phyloP scores from a whole-genome alignment of 345 rosid species.

The Geranium rotundifolium region DNA sequence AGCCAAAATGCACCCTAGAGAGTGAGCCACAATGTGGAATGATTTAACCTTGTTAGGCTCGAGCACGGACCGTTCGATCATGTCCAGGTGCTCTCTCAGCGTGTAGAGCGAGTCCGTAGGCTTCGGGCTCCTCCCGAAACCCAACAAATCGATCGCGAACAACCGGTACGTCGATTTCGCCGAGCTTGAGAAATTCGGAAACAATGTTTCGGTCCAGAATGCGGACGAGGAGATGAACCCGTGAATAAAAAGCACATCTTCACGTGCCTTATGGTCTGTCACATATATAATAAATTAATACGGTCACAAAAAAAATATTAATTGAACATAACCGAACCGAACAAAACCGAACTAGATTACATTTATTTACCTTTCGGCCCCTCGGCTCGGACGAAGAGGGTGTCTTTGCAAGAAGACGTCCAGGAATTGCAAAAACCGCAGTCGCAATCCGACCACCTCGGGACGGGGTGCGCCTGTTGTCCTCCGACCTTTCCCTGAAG shows the following conservation, averaged over 20 bases:
- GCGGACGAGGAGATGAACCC: constrained; percentile 98
- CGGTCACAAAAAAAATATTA: not conserved
- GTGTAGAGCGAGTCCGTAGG: constrained; percentile 89
- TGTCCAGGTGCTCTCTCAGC: constrained; percentile 74
- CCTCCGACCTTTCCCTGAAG: constrained; percentile 47
- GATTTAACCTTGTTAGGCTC: constrained; percentile 56
- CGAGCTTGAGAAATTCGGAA: constrained; percentile 69
- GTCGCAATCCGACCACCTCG: constrained; percentile 95
- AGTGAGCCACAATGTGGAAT: constrained; percentile 95
- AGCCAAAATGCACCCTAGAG: constrained; percentile 94
- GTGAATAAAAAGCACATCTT: constrained; percentile 83
- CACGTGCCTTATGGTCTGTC: constrained; percentile 39
- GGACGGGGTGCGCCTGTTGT: constrained; percentile 31
- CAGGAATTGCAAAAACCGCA: constrained; percentile 68
- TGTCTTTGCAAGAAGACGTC: constrained; percentile 40
- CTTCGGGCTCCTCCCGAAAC: constrained; percentile 95
- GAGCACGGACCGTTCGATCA: constrained; percentile 75
- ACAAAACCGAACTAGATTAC: too few relatives aligned
- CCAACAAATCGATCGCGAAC: constrained; percentile 73
- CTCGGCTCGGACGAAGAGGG: constrained; percentile 68
- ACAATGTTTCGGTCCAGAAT: constrained; percentile 93
- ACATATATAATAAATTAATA: not conserved
- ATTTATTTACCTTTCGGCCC: constrained; percentile 36
- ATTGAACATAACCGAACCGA: too few relatives aligned
- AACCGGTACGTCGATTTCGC: constrained; percentile 62